Base-by-base conservation (phyloP, 371 early-diverging fungal species). In the Haplosporangium sp. region DNA sequence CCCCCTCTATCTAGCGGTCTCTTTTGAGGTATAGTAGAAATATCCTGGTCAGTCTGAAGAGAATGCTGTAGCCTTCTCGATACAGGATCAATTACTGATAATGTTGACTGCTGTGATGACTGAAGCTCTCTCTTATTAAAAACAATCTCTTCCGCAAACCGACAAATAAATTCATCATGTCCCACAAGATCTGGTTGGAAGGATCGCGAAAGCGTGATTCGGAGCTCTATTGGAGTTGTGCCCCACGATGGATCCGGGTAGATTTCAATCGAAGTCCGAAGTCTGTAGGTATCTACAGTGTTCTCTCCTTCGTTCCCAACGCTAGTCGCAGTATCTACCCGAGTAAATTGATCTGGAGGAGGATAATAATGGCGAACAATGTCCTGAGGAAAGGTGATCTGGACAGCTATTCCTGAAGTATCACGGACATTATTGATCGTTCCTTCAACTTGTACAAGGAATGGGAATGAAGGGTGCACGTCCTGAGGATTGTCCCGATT, bases 81-180 rank as follows among this genome's bases (percentile, higher is more conserved):
- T 17, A 6, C 11, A 27, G 39, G 11, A 10, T 42, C 34, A 34
- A 37, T 38, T 39, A 52, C 44, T 17, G 11, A 39, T 19, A 35
- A 13, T 17, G 4, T 53, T 34, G 40, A 19, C 5, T 38, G 64
- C 15, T 74, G 69, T 27, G 39, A 64, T 8, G 34, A 42, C 6
- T 20, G 48, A 17, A 65, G 60, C 39, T 68, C 71, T 27, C 75
- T 75, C 17, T 71, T 65, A 35, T 81, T 71, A 9, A 63, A 66
- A 13, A 56, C 69, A 52, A 81, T 50, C 34, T 72, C 82, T 38
- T 81, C 76, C 11, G 82, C 82, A 50, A 81, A 81, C n/a, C 82
- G 69, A 47, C 82, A 81, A 20, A 81, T 81, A 61, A 81, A 81
- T 63, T 81, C 82, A 34, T 81, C 82, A 40, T 81, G 82, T 2